Base-by-base conservation (phyloP, 2,329 filamentous ascomycete genomes). In the Penicillium hesseltinei region DNA sequence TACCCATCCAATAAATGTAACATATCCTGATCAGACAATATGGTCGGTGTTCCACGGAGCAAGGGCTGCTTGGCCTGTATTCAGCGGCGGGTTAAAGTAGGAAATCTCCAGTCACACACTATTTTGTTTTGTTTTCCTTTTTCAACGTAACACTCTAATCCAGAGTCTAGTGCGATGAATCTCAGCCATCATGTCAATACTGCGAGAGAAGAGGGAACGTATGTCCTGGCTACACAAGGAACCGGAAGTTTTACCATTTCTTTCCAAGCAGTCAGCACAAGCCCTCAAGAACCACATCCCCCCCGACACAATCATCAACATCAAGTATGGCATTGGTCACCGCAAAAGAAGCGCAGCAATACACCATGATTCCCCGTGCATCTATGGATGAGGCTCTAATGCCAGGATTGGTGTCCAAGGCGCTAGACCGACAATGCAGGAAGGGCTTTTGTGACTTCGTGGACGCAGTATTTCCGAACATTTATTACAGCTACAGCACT, bases 41-140 rank as follows among this genome's bases (percentile, higher is more conserved):
- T 67, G 64, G 63, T 66, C 44, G 63, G 59, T 29, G 62, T 66
- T 15, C 65, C 62, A 42, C 64, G 58, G 33, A 66, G 58, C 45
- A 62, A 35, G n/a, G 64, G 65, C 56, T 67, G 65, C 45, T 56
- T 54, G 29, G 57, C 63, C 11, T 67, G 65, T 58, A 43, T 67
- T 17, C 51, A 62, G 46, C 65, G 65, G 39, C 62, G 61, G 23
- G 56, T 67, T 54, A 67, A 66, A 60, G 65, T 67, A 56, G 23
- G 55, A 15, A 23, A 23, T 2, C 31, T 21, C 29, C 25, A 21
- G n/a, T n/a, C 27, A 4, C n/a, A 25, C 29, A 2, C 11, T 15
- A 19, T 40, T 27, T 13, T 5, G 15, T 25, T 13, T 38, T 13
- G 6, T 9, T 6, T 13, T 2, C 13, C 10, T 31, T 31, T 13